Evolutionary conservation across 139 green algal genomes (phyloP), one percentile per base, ranked within the genome.

Genomic region (Coccomyxa sp.): DNA sequence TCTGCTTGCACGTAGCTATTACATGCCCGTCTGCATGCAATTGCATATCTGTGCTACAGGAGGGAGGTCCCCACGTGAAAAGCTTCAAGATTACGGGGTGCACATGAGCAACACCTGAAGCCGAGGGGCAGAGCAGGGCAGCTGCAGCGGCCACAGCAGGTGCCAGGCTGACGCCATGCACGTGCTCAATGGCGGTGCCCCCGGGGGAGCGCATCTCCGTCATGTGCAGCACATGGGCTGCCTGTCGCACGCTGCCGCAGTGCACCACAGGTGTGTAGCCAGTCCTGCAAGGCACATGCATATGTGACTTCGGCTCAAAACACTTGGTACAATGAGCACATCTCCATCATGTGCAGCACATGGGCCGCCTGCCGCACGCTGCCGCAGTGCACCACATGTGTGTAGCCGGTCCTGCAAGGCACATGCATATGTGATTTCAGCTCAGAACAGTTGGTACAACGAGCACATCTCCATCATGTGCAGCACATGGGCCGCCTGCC

Each of bases 171-270:
- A 77, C 76, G 31, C 73, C 81, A 7, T 73, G 72, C 36, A 68
- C 39, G 31, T 38, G 31, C 8, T 35, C 38, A 39, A 36, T 12
- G 29, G 41, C 73, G 0, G 33, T 0, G 7, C 34, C 35, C n/a
- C 24, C 24, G 22, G 35, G 5, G 0, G 27, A 55, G 4, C 37
- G 33, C 18, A 89, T 33, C 78, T 89, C 85, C 9, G 78, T 39
- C 78, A 89, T 84, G 37, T n/a, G 39, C 12, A 83, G 68, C 55
- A 90, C 82, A 6, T 77, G 76, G 12, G 92, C 92, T 36, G 85
- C 79, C 85, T 96, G 92, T 7, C 88, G 82, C 4, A 94, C 83
- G 75, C 86, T 91, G 74, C 89, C 90, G 78, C 88, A 93, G 80
- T 96, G 91, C 27, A 96, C 77, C 38, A 93, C 88, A 29, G 82